A percentile compares a stretch with the other conserved stretches of the same genome.
These are phyloP conservation scores for Porogramme epimiltina DNA, from an alignment of 1,284 basidiomycete species.

Conservation along the genomic window DNA sequence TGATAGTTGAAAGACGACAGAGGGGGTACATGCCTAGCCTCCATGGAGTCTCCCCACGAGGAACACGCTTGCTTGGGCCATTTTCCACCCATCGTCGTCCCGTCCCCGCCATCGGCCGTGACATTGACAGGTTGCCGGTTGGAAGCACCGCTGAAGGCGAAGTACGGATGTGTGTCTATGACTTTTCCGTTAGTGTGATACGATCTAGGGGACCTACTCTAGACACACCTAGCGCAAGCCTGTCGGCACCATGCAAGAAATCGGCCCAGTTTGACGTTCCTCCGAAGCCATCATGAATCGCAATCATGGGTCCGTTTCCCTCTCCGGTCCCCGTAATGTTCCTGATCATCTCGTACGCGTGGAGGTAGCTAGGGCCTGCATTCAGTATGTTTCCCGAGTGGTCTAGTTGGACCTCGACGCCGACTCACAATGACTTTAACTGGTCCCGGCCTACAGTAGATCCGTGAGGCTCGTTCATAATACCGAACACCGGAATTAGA, in stretches of 20 bases:
- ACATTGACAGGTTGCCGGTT: slow-evolving; percentile 37
- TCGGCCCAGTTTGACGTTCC: slow-evolving; percentile 41
- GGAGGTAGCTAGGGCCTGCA: slow-evolving; percentile 61
- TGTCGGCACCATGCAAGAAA: slow-evolving; percentile 58
- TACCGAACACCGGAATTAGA: slow-evolving; percentile 50
- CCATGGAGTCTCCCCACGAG: slow-evolving; percentile 45
- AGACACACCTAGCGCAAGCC: slow-evolving; percentile 48
- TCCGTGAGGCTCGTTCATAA: slow-evolving; percentile 43
- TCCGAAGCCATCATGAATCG: slow-evolving; percentile 51
- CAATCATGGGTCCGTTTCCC: slow-evolving; percentile 57
- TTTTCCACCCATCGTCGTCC: slow-evolving; percentile 25
- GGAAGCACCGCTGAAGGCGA: slow-evolving; percentile 40
- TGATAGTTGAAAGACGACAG: no score
- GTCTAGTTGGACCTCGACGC: no score
- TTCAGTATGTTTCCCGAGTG: no score
- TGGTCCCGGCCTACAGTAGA: slow-evolving; percentile 38
- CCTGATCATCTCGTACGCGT: slow-evolving; percentile 58
- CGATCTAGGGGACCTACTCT: background rate
- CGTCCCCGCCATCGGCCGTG: slow-evolving; percentile 31
- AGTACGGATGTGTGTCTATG: slow-evolving; percentile 44
- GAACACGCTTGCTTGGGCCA: slow-evolving; percentile 43
- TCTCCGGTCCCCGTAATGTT: slow-evolving; percentile 56
- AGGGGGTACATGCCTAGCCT: no score
- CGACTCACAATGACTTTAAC: slow-evolving; percentile 39
- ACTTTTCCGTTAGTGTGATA: slow-evolving; percentile 8